phyloP scores from a whole-genome alignment of 2,329 filamentous ascomycete species.

The Fonsecaea monophora region DNA sequence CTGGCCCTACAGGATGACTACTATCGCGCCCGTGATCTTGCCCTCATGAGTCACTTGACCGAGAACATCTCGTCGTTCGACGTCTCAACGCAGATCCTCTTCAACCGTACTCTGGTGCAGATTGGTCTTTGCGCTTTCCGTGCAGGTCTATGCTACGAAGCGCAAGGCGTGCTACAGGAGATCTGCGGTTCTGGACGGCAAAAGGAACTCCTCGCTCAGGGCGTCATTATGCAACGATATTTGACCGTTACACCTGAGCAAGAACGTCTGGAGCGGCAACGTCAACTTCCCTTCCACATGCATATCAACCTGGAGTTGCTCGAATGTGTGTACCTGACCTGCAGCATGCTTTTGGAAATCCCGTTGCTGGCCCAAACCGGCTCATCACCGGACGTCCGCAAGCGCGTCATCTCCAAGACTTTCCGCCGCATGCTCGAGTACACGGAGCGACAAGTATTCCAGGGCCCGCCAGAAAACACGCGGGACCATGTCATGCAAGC shows the following conservation, averaged over 20 bases:
- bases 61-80: constrained; percentile 98
- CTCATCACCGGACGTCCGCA: constrained; percentile 94
- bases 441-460: constrained; percentile 99
- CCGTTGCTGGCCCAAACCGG: constrained; percentile 95
- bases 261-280: constrained; percentile 94
- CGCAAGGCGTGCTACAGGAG: constrained; percentile 95
- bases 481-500: constrained; percentile 99
- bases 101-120: constrained; percentile 97
- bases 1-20: constrained; percentile 96
- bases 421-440: constrained; percentile 99
- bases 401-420: constrained; percentile 98
- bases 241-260: constrained; percentile 96
- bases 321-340: constrained; percentile 97
- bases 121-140: constrained; percentile 98
- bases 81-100: constrained; percentile 95
- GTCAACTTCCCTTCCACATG: constrained; percentile 99
- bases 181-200: constrained; percentile 97
- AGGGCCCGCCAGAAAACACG: constrained; percentile 96
- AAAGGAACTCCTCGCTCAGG: constrained; percentile 97
- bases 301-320: constrained; percentile 99
- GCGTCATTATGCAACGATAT: constrained; percentile 97
- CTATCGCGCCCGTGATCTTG: constrained; percentile 97
- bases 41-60: constrained; percentile 99
- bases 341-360: constrained; percentile 99
- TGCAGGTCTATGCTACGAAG: constrained; percentile 93